Conservation (phyloP, 192 early-diverging fungal genomes). For the Phlyctochytrium planicorne region DNA sequence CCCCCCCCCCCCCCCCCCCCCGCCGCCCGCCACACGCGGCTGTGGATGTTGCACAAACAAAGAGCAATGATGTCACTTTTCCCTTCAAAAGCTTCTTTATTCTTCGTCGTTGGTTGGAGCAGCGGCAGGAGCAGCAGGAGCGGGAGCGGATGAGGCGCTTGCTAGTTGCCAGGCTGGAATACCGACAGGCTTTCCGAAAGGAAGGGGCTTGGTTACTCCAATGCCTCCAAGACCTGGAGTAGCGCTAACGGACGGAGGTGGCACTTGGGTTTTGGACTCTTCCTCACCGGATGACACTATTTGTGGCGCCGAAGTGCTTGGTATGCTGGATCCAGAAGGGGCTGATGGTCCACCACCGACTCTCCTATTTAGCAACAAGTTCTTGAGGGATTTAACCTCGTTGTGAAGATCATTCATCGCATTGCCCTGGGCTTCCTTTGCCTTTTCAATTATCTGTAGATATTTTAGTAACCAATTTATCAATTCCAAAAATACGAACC, state of each 20-base stretch:
- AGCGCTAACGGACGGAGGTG: not conserved
- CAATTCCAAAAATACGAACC: conserved; percentile 41
- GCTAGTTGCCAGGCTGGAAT: not conserved
- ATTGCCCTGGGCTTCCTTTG: conserved; percentile 66
- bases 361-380: conserved; percentile 78
- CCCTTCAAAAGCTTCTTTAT: no score
- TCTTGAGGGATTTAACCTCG: conserved; percentile 93
- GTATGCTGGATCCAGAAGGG: not conserved
- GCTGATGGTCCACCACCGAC: not conserved
- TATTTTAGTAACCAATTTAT: not conserved
- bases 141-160: not conserved
- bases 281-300: no score
- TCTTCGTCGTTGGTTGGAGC: not conserved
- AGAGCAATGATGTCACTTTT: no score
- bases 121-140: not conserved
- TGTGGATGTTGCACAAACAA: no score
- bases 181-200: not conserved
- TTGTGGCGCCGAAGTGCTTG: not conserved
- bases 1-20: no score
- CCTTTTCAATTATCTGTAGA: conserved; percentile 67
- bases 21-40: not conserved
- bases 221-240: not conserved
- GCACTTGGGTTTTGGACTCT: no score
- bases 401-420: conserved; percentile 80
- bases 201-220: not conserved